Base-by-base conservation (phyloP, 164 flowering plant genomes). In the Annona cherimola region DNA sequence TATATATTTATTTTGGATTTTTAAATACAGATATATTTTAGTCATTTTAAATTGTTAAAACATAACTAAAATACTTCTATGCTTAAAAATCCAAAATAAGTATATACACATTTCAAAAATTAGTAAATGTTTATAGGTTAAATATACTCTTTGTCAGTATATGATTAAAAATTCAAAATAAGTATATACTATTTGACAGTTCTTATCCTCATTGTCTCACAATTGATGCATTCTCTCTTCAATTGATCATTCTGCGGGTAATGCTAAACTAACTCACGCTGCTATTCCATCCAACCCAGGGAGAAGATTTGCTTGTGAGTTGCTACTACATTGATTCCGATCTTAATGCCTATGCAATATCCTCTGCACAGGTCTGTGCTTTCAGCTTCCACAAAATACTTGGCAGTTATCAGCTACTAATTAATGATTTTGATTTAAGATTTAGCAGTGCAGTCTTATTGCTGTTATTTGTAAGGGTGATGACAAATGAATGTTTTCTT, bases 271-370 rank as follows among this genome's bases (percentile, higher is more conserved):
- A 50, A 42, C 50, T 41, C 46, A 16, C 2, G 5, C 44, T 61
- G 40, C 62, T 66, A 18, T 41, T 74, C 35, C 35, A 43, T 75
- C 63, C 63, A 39, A 40, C 42, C 45, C 80, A 91, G 98, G 94
- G 93, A 66, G 88, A 83, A 59, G 91, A 90, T 84, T 77, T 91
- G 85, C 84, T 75, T 45, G 98, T 91, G 45, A 89, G 86, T 80
- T 93, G 98, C 79, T 93, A 89, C 69, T 91, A 93, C 80, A 90
- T 93, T 63, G 98, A 93, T 71, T 42, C 69, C 69, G 74, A 90
- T 73, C 88, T 91, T 59, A 91, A 91, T 67, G 92, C 97, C 1
- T 89, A 68, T 67, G 90, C 91, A 44, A 91, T 93, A 70, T 91
- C 97, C 45, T 72, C 94, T 65, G 91, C 97, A 46, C 98, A 91